Base-by-base conservation (phyloP, 106 monocot genomes). In the Amphibolis antarctica region DNA sequence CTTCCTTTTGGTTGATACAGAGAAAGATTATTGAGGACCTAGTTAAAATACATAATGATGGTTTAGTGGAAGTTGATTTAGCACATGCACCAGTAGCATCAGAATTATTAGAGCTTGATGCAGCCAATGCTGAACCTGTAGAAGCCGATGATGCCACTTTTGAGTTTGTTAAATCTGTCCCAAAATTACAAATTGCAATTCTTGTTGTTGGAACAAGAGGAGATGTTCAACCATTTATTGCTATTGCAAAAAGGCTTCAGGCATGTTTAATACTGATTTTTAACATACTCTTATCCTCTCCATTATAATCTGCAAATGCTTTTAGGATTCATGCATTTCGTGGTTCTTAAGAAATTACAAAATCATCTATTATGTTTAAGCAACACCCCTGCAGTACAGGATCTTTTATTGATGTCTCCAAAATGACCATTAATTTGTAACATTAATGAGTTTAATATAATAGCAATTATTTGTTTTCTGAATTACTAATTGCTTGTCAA, bases 121-220 rank as follows among this genome's bases (percentile, higher is more conserved):
- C 53, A 65, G 21, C 28, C 50, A 75, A 78, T 79, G 74, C 59
- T 68, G 14, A 23, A 22, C n/a, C 66, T 25, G 54, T 31, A 14
- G 64, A 69, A 74, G 44, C n/a, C 44, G 74, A 72, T 13, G 50
- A 67, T 18, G n/a, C 59, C 72, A 14, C 45, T 53, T 66, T 46
- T 62, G 71, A 68, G 15, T 72, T 55, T 28, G 78, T 11, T 63
- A 90, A 82, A 64, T 66, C 82, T 53, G 57, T 87, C 29, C 96
- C 96, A 52, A 86, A 43, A 64, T 50, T 98, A 60, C 90, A 82
- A 55, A 86, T 98, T 64, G 96, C 70, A 6, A 98, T 98, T 65
- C 86, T 98, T 76, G 90, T 98, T 24, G 90, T 98, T 78, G 96
- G 96, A 54, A 98, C 96, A 57, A 80, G 96, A 78, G 96, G 96